Percentiles rank a stretch among this genome's conserved stretches.
These are phyloP conservation scores for Xylariomycetidae sp. DNA, from an alignment of 2,329 filamentous ascomycete species.

Conservation along the genomic window DNA sequence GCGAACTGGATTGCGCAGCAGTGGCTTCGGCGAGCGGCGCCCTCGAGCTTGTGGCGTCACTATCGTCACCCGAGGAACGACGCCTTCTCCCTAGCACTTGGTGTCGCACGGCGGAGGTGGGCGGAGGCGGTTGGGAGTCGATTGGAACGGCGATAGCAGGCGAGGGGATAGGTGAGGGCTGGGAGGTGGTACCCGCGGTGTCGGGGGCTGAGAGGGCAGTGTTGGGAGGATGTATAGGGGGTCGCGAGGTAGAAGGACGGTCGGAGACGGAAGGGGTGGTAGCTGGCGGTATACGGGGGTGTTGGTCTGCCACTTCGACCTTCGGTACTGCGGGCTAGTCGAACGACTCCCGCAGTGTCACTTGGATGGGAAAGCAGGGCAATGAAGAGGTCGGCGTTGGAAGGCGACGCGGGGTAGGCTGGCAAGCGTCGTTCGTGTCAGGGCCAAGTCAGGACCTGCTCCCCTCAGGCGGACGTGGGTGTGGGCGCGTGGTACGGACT, in stretches of 20 bases:
- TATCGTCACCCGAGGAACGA: conserved; percentile 39
- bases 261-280: conserved; percentile 61
- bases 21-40: conserved; percentile 17
- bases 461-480: background rate
- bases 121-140: conserved; percentile 7
- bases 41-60: conserved; percentile 11
- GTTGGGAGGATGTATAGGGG: conserved; percentile 42
- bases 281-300: conserved; percentile 40
- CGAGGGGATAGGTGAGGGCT: conserved; percentile 14
- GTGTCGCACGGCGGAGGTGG: conserved; percentile 12
- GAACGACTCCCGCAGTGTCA: conserved; percentile 31
- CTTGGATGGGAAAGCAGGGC: conserved; percentile 8
- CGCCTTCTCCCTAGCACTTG: conserved; percentile 51
- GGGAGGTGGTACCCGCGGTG: conserved; percentile 12
- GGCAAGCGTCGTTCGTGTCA: too few species aligned
- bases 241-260: conserved; percentile 55
- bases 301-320: conserved; percentile 70
- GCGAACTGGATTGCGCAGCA: conserved; percentile 14
- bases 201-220: conserved; percentile 37
- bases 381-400: conserved; percentile 1
- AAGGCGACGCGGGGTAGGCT: conserved; percentile 1
- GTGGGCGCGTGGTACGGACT: conserved; percentile 6
- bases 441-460: background rate
- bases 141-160: conserved; percentile 2
- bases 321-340: conserved; percentile 35